phyloP scores from a whole-genome alignment of 2,329 filamentous ascomycete genomes.

The Biscogniauxia marginata region DNA sequence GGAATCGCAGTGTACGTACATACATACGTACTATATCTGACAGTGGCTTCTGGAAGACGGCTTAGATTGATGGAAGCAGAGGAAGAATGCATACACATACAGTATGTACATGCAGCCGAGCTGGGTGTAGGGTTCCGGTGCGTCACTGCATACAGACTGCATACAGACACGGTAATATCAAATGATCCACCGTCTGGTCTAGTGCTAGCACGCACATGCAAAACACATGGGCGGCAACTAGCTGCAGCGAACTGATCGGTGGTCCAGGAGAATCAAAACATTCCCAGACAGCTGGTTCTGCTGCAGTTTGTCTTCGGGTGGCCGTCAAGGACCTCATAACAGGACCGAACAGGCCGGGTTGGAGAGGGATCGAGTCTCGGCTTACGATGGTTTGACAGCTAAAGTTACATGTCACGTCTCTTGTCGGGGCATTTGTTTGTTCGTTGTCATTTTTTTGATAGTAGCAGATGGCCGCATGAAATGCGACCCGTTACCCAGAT shows the following conservation, averaged over 20 bases:
- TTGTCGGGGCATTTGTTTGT: too few species aligned
- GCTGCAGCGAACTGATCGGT: slow-evolving; percentile 20
- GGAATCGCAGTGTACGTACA: neutral
- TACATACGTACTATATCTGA: too few species aligned
- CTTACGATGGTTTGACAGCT: too few species aligned
- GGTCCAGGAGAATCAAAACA: neutral
- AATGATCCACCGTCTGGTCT: slow-evolving; percentile 17
- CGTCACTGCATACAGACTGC: slow-evolving; percentile 5
- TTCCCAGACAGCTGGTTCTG: neutral
- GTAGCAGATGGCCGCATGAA: neutral
- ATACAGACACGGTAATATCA: slow-evolving; percentile 17
- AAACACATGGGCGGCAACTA: slow-evolving; percentile 27
- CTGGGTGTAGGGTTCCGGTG: slow-evolving; percentile 5
- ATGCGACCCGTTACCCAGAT: neutral
- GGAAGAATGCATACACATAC: neutral
- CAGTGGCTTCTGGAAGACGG: neutral
- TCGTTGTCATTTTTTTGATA: neutral
- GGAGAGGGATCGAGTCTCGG: too few species aligned
- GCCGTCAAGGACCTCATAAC: too few species aligned
- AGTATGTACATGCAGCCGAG: neutral
- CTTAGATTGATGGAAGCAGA: neutral
- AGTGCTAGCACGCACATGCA: slow-evolving; percentile 20
- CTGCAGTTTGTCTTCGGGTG: neutral
- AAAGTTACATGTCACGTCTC: too few species aligned
- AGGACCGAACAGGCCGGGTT: too few species aligned